Base-by-base conservation (phyloP, 148 eudicot species). In the Limonium bicolor region DNA sequence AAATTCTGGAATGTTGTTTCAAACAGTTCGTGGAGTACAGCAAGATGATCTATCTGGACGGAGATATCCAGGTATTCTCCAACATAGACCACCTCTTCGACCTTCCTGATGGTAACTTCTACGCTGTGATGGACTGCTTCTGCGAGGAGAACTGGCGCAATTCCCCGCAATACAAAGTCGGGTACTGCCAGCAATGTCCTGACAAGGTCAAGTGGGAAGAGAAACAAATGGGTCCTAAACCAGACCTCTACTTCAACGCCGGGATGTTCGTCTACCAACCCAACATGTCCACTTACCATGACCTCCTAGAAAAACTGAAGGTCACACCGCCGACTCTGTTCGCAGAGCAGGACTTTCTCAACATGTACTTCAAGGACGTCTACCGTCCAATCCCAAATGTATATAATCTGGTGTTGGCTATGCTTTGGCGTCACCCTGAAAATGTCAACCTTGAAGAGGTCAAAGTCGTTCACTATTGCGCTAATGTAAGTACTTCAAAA, bases 371-470 rank as follows among this genome's bases (percentile, higher is more conserved):
- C 25, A 56, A 57, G 62, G 71, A 81, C 5, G 55, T 62, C 2
- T 74, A 75, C 67, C 72, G 60, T 74, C 78, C 93, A 0, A 75
- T 86, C 16, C 81, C 84, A 0, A 47, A 66, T 2, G 30, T 35
- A 6, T 81, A 86, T 72, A 86, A 86, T 58, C 71, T 80, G 20
- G 75, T 86, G 0, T 15, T 74, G 43, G 86, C 86, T 29, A 69
- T 85, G 90, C 15, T 86, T 24, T 81, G 96, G 96, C 80, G 83
- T n/a, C 96, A 86, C 41, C 93, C 96, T 0, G 79, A 78, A 48
- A 71, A 67, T 41, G 34, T 86, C 2, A 56, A 57, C 26, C 67
- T 86, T 2, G 41, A 70, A 0, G 59, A 80, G 26, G 80, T 60
- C 18, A 80, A 74, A 62, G 95, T 85, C 7, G 86, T 77, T 7